These are phyloP conservation scores for Monosporozyma yasuniensis DNA, from an alignment of 805 yeast genomes.

Conservation along the genomic window DNA sequence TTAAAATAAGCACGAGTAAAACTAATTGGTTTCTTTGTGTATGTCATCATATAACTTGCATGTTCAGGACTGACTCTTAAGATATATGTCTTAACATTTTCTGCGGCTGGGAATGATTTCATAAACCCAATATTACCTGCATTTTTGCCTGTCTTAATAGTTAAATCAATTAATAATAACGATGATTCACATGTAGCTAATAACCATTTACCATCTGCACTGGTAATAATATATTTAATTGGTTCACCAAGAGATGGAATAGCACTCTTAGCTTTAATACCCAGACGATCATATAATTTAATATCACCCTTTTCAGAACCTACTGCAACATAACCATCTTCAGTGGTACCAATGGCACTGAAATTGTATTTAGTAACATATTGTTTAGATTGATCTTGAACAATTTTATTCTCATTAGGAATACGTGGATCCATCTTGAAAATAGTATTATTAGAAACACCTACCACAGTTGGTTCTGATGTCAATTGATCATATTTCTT, in stretches of 20 bases:
- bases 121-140: constrained; percentile 55
- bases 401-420: constrained; percentile 45
- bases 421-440: constrained; percentile 79
- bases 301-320: constrained; percentile 72
- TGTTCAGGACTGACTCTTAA: constrained; percentile 66
- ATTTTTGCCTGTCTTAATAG: constrained; percentile 52
- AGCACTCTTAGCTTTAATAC: constrained; percentile 66
- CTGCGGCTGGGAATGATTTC: constrained; percentile 52
- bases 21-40: constrained; percentile 39
- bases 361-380: constrained; percentile 51
- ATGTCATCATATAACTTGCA: constrained; percentile 48
- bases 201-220: constrained; percentile 75
- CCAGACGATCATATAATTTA: constrained; percentile 62
- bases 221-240: constrained; percentile 55
- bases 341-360: constrained; percentile 60
- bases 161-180: constrained; percentile 58
- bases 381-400: constrained; percentile 43
- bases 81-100: constrained; percentile 61
- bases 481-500: constrained; percentile 66
- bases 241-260: constrained; percentile 80
- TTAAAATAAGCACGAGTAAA: constrained; percentile 77
- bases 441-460: constrained; percentile 54
- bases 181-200: constrained; percentile 72
- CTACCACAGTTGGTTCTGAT: constrained; percentile 64
- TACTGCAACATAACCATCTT: constrained; percentile 63